Conservation (phyloP, 2,329 filamentous ascomycete genomes). For the Ilyonectria sp. region DNA sequence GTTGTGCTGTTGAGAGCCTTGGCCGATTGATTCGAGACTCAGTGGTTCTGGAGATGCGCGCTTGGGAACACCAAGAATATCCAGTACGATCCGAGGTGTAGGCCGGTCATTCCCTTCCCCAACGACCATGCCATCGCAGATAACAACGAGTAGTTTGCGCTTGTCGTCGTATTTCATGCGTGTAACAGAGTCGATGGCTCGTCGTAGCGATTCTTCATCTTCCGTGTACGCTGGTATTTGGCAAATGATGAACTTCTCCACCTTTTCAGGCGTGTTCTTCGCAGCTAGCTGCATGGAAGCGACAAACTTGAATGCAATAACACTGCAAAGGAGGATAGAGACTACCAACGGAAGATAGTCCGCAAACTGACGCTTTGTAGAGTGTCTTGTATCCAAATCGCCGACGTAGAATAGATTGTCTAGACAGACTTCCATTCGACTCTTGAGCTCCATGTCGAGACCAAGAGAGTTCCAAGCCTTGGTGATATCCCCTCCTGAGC, state of each 20-base stretch:
- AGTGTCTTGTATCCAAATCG: constrained; percentile 85
- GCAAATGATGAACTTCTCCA: constrained; percentile 99
- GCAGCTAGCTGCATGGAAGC: constrained; percentile 93
- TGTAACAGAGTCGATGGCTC: constrained; percentile 94
- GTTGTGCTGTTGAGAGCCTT: constrained; percentile 92
- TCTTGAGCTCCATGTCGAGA: constrained; percentile 62
- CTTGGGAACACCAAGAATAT: constrained; percentile 87
- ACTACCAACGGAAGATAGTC: constrained; percentile 76
- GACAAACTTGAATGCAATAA: constrained; percentile 91
- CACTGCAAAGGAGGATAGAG: constrained; percentile 52
- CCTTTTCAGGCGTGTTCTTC: constrained; percentile 87
- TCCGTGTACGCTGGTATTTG: constrained; percentile 98
- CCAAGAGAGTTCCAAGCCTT: constrained; percentile 60
- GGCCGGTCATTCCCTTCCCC: constrained; percentile 96
- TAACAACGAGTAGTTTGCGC: constrained; percentile 93
- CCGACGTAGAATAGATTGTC: constrained; percentile 89
- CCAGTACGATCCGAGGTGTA: constrained; percentile 96
- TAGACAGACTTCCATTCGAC: constrained; percentile 77
- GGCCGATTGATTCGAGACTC: constrained; percentile 89
- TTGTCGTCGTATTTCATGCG: constrained; percentile 99
- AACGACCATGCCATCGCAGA: constrained; percentile 97
- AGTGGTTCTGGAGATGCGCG: constrained; percentile 96
- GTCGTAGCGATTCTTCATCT: constrained; percentile 93
- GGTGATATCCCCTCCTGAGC: constrained; percentile 64
- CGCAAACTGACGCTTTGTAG: constrained; percentile 85